phyloP scores from a whole-genome alignment of 2,329 filamentous ascomycete species.

The Metarhizium guizhouense region DNA sequence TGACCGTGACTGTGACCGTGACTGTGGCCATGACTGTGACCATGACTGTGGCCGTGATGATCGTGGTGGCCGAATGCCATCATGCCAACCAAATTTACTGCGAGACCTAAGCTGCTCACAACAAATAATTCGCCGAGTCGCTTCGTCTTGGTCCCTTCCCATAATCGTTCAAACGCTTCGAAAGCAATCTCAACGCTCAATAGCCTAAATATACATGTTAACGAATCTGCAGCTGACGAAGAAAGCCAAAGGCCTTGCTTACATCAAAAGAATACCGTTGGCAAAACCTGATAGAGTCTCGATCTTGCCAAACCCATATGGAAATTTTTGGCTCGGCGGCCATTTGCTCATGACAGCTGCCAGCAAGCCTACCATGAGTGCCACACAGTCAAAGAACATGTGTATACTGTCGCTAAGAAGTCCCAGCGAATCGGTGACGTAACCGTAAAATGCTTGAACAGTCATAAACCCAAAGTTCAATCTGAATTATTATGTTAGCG shows the following conservation, averaged over 20 bases:
- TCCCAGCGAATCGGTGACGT: constrained; percentile 84
- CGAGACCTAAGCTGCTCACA: constrained; percentile 76
- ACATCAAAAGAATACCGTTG: constrained; percentile 92
- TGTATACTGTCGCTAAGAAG: constrained; percentile 97
- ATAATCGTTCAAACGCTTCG: constrained; percentile 81
- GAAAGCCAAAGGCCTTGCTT: constrained; percentile 20
- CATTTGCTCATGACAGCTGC: constrained; percentile 95
- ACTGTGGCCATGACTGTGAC: constrained; percentile 30
- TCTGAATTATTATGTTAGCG: constrained; percentile 32
- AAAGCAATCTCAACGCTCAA: constrained; percentile 95
- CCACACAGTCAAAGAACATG: constrained; percentile 98
- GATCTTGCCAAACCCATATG: constrained; percentile 94
- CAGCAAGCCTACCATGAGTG: constrained; percentile 79
- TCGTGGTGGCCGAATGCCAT: constrained; percentile 69
- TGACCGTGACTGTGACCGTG: constrained; percentile 33
- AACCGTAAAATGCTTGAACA: constrained; percentile 89
- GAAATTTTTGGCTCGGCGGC: constrained; percentile 81
- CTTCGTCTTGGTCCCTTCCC: constrained; percentile 75
- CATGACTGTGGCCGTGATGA: constrained; percentile 32
- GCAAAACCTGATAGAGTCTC: constrained; percentile 94
- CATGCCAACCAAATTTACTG: constrained; percentile 89
- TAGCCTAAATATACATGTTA: constrained; percentile 42
- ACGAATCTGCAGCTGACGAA: neutral
- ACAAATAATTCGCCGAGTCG: constrained; percentile 78
- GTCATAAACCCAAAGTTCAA: constrained; percentile 94